A percentile compares a stretch with the other conserved stretches of the same genome.
Conservation (phyloP, 2,329 filamentous ascomycete species). For the Trichoderma arundinaceum region DNA sequence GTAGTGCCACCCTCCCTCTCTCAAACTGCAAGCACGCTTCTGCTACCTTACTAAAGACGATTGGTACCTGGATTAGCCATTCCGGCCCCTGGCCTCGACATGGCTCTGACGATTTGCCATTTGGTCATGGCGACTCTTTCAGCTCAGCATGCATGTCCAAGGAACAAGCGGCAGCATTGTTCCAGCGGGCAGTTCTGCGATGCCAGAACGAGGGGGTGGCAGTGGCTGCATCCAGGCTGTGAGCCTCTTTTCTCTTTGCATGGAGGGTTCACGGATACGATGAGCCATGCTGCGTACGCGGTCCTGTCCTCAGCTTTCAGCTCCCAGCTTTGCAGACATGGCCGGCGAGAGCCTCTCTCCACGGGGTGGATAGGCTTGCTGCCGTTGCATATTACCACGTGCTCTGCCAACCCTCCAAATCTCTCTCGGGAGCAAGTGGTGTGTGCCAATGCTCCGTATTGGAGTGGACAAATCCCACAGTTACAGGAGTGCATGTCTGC, state of each 20-base stretch:
- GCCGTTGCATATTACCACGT: conserved; percentile 24
- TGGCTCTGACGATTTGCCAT: not conserved
- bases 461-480: conserved; percentile 1
- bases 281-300: conserved; percentile 2
- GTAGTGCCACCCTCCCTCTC: conserved; percentile 24
- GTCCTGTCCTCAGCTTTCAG: not conserved
- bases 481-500: conserved; percentile 6
- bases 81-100: not conserved
- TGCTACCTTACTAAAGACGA: conserved; percentile 9
- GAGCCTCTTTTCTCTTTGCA: conserved; percentile 6
- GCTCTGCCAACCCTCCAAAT: conserved; percentile 25
- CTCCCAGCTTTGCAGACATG: not conserved
- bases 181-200: not conserved
- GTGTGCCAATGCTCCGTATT: conserved; percentile 21
- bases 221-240: conserved; percentile 1
- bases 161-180: not conserved
- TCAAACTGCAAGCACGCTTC: not conserved
- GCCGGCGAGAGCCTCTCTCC: not conserved
- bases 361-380: not conserved
- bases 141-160: not conserved
- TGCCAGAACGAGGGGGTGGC: not conserved
- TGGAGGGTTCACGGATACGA: not conserved
- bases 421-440: conserved; percentile 12
- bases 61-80: conserved; percentile 21
- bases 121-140: conserved; percentile 12